Base-by-base conservation (phyloP, 495 filamentous ascomycete genomes). In the Sordaria brevicollis region DNA sequence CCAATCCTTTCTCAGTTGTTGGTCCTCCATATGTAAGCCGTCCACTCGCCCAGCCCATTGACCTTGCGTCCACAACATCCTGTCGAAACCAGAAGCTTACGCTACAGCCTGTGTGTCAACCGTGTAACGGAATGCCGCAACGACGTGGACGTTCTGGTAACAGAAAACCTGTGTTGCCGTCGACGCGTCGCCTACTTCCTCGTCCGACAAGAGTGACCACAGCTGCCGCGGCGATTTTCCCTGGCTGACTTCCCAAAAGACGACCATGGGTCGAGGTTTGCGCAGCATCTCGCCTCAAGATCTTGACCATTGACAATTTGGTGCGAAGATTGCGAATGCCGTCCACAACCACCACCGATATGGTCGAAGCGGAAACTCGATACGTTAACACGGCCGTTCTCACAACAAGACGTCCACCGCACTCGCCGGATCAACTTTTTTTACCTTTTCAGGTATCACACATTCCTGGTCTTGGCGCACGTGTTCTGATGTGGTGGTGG, bases 51-150 rank as follows among this genome's bases (percentile, higher is more conserved):
- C 65, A 1, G 19, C 7, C 68, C 67, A 13, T 62, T 3, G 72
- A 71, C 19, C 71, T 69, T 33, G 35, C 9, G 31, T 76, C 62
- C 10, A 81, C 66, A 39, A 75, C 72, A 66, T 81, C 77, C 54
- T 69, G 76, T 38, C 72, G 74, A 62, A 78, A 37, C 76, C 75
- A 77, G 38, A 79, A 77, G 21, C 69, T 73, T 2, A n/a, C n/a
- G n/a, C n/a, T n/a, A 76, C 77, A 19, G 71, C 73, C 3, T 31
- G 25, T 15, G 62, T 72, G 21, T 71, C 62, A n/a, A 37, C 21
- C 10, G 69, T 68, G 73, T 73, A 80, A 11, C 67, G 65, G 54
- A 81, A 74, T 4, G 77, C 71, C 21, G 73, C 73, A 9, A 78
- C 9, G 25, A 76, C 69, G 9, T 76, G 71, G 25, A 77, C 67